Evolutionary conservation across 306 rosid genomes (phyloP), one percentile per base, ranked within the genome.

Genomic region (Malus fusca): DNA sequence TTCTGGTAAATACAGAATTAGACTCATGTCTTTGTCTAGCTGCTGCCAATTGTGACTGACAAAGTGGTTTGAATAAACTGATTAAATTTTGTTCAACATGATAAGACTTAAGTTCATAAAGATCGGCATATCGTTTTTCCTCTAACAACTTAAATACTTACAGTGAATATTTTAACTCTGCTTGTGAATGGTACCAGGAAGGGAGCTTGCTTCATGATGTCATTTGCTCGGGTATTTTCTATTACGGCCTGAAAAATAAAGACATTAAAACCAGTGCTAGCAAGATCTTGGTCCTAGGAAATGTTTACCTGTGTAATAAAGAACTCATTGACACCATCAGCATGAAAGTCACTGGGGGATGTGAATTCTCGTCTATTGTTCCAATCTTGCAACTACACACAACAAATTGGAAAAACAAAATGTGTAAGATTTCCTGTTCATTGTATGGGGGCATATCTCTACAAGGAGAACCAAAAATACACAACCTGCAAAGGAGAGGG

Each of bases 111-210:
- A 9, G 69, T 10, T 22, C 26, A 60, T 59, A 26, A 13, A 42
- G 43, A 17, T 72, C 23, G 56, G 31, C 35, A 13, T 44, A 37
- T 35, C 10, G 0, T 61, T 61, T 75, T 48, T 48, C 55, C 55
- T 52, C 42, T 65, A 62, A 73, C 71, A 74, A 60, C 56, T 22
- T 71, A 71, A 72, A 78, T 73, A 73, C 99, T 82, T 83, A 92
- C 99, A 14, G 93, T 84, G 85, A 90, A 92, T 74, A 95, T 95
- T 84, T 95, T 95, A 78, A 90, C 99, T 88, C 99, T 90, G 93
- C 99, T 92, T 11, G 99, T 95, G 84, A 95, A 95, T 71, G 99
- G 98, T 74, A 95, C 90, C 82, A 95, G 87, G 80, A 95, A 95
- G 30, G 99, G 92, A 46, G 97, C 97, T 87, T 82, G 93, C 90